Percentiles rank a stretch among this genome's conserved stretches.
phyloP scores from a whole-genome alignment of 495 filamentous ascomycete genomes.

The Patellaria atrata region DNA sequence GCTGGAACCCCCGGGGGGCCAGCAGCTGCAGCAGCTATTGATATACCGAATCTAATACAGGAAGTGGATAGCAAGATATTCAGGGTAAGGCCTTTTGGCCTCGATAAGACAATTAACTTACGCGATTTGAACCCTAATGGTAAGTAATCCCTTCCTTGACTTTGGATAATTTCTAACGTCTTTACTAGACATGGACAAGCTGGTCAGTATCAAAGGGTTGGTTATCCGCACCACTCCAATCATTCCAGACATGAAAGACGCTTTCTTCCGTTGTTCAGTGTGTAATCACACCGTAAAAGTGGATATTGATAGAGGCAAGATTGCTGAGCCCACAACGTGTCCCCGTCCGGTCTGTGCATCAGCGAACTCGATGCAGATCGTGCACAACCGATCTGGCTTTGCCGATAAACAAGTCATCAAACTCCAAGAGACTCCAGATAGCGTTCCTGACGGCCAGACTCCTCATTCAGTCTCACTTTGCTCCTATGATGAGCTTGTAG shows the following conservation, averaged over 20 bases:
- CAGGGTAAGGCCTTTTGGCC: slow-evolving; percentile 78
- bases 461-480: slow-evolving; percentile 97
- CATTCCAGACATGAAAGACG: slow-evolving; percentile 95
- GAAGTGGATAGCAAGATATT: slow-evolving; percentile 59
- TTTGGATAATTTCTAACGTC: not conserved
- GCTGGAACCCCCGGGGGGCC: slow-evolving; percentile 26
- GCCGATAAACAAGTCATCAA: slow-evolving; percentile 98
- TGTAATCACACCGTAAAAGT: slow-evolving; percentile 86
- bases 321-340: slow-evolving; percentile 84
- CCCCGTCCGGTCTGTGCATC: slow-evolving; percentile 70
- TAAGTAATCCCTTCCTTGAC: slow-evolving; percentile 20
- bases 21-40: slow-evolving; percentile 17
- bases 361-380: slow-evolving; percentile 92
- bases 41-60: slow-evolving; percentile 44
- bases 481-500: slow-evolving; percentile 91
- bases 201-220: slow-evolving; percentile 89
- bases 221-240: slow-evolving; percentile 92
- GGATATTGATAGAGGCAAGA: slow-evolving; percentile 87
- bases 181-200: slow-evolving; percentile 72
- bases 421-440: slow-evolving; percentile 93
- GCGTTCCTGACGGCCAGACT: slow-evolving; percentile 84
- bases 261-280: slow-evolving; percentile 84
- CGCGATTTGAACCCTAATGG: slow-evolving; percentile 83
- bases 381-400: slow-evolving; percentile 92
- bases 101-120: slow-evolving; percentile 79